phyloP scores from a whole-genome alignment of 345 rosid species.

The Durio zibethinus region DNA sequence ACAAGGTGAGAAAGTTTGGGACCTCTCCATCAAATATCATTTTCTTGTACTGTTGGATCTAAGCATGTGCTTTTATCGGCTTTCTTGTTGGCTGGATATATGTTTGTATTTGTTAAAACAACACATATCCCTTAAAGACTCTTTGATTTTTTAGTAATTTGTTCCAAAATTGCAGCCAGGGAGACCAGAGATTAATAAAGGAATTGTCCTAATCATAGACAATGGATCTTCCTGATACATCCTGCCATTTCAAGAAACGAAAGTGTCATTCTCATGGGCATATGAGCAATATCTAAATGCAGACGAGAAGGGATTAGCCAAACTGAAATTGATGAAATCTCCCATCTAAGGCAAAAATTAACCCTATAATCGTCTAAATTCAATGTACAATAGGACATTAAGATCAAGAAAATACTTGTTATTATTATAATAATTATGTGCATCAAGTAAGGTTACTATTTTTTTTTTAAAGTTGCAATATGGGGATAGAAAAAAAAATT shows the following conservation, averaged over 20 bases:
- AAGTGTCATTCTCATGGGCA: background rate
- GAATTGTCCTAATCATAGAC: background rate
- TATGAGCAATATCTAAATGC: no score
- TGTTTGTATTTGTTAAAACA: background rate
- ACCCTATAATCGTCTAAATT: background rate
- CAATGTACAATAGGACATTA: background rate
- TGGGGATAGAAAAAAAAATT: no score
- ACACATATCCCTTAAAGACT: background rate
- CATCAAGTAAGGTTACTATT: no score
- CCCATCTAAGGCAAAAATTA: no score
- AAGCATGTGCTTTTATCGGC: background rate
- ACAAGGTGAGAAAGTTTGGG: background rate
- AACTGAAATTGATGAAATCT: no score
- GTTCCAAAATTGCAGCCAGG: background rate
- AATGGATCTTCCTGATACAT: background rate
- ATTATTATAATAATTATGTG: no score
- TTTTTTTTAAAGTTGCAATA: no score
- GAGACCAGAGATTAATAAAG: background rate
- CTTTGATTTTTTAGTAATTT: no score
- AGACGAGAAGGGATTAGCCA: no score
- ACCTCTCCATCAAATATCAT: background rate
- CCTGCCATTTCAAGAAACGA: background rate
- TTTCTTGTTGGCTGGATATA: background rate
- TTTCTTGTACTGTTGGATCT: background rate
- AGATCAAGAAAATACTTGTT: no score